Conservation (phyloP, 805 yeast species). For the Sugiyamaella smithiae region DNA sequence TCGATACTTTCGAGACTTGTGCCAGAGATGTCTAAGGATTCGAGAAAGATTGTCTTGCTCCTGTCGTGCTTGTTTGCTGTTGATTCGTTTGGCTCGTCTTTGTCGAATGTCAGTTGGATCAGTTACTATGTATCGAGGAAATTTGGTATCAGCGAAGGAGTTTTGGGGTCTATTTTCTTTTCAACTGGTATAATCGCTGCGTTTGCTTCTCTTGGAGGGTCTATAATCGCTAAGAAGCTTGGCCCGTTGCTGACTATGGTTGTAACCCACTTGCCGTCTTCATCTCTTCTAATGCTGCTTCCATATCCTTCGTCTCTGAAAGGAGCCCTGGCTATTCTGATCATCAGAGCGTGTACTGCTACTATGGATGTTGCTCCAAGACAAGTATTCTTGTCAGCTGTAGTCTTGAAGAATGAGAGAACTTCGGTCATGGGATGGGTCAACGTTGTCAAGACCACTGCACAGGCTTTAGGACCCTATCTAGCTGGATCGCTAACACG, state of each 20-base stretch:
- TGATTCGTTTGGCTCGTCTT: constrained; percentile 80
- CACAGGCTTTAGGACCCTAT: constrained; percentile 74
- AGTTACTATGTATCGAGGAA: constrained; percentile 67
- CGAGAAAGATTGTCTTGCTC: constrained; percentile 26
- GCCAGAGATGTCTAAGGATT: constrained; percentile 28
- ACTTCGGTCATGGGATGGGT: constrained; percentile 82
- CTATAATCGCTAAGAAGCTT: constrained; percentile 47
- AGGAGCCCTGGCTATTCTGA: constrained; percentile 48
- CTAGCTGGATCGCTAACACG: constrained; percentile 71
- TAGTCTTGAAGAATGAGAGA: constrained; percentile 61
- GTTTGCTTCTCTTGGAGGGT: constrained; percentile 48
- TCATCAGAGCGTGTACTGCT: constrained; percentile 57
- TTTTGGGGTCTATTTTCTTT: constrained; percentile 68
- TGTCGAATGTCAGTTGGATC: constrained; percentile 80
- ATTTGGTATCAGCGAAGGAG: constrained; percentile 52
- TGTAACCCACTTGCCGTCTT: constrained; percentile 73
- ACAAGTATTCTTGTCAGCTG: constrained; percentile 69
- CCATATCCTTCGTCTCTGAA: constrained; percentile 45
- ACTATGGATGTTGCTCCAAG: constrained; percentile 91
- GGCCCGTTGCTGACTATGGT: constrained; percentile 81
- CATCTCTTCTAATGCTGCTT: constrained; percentile 53
- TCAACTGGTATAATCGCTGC: constrained; percentile 60
- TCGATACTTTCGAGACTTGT: constrained; percentile 11
- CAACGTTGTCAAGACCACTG: constrained; percentile 78
- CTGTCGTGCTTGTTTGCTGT: constrained; percentile 53